Base-by-base conservation (phyloP, 805 yeast genomes). In the Candida pseudoglaebosa region DNA sequence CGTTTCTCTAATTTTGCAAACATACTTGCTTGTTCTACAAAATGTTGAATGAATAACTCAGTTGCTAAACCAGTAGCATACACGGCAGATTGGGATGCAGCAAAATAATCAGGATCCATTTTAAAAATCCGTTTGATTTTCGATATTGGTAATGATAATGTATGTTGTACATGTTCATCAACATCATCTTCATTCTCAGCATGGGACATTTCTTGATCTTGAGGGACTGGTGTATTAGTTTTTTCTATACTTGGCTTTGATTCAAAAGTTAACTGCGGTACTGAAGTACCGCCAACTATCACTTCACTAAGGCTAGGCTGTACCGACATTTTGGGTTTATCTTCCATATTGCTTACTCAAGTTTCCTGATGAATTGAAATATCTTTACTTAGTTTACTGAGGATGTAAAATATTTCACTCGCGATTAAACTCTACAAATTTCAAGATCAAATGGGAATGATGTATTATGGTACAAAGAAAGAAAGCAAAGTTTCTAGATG, bases 1-100 rank as follows among this genome's bases (percentile, higher is more conserved):
- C 91, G 64, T 45, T 78, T 78, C 20, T 78, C 83, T 26, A 78
- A 65, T 48, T 78, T 76, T 22, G 95, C 84, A 16, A 70, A 65
- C 40, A 80, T 59, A 4, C 78, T 66, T 0, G 93, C 89, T 53
- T 82, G 86, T 53, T 81, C 87, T 1, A 85, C 73, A 43, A 84
- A 69, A 51, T 78, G 76, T 57, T 80, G 81, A 16, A 84, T 70
- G 53, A 85, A 85, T 16, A 83, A 60, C 50, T 85, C 93, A 0
- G 91, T 78, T 6, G 93, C 89, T n/a, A 82, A 71, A 2, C 86
- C 87, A 5, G 85, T 68, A 12, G 87, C 74, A 54, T 77, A 81
- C n/a, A 82, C 85, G 0, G 91, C 87, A 20, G 80, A 67, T 40
- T 77, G 82, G 2, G 88, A 77, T 2, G 86, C 78, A 2, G 81